These are phyloP conservation scores for Babjeviella inositovora DNA, from an alignment of 805 yeast genomes.

Conservation along the genomic window DNA sequence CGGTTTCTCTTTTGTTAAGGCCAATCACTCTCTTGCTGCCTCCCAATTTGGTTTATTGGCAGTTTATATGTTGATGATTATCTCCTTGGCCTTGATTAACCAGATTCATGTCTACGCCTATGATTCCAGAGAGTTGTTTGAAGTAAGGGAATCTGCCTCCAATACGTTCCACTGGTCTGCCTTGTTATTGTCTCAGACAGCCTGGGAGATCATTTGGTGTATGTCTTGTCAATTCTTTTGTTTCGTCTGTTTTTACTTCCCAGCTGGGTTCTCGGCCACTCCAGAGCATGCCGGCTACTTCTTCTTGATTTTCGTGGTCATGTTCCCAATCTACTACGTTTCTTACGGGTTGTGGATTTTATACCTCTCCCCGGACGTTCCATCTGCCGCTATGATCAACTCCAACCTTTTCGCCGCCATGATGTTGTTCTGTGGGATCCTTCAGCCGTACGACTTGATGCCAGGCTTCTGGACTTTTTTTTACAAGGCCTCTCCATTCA, in stretches of 20 bases:
- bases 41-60: conserved; percentile 30
- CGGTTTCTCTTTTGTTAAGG: conserved; percentile 30
- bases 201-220: conserved; percentile 32
- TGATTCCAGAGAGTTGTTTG: conserved; percentile 23
- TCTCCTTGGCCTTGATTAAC: conserved; percentile 17
- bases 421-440: conserved; percentile 19
- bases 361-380: conserved; percentile 23
- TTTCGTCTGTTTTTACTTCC: conserved; percentile 31
- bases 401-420: conserved; percentile 16
- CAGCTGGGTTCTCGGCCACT: conserved; percentile 17
- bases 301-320: conserved; percentile 13
- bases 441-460: conserved; percentile 23
- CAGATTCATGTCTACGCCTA: conserved; percentile 10
- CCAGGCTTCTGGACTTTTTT: conserved; percentile 34
- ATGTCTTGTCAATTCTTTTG: conserved; percentile 20
- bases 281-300: conserved; percentile 17
- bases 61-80: conserved; percentile 24
- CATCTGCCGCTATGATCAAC: conserved; percentile 21
- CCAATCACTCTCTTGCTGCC: conserved; percentile 17
- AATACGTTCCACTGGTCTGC: conserved; percentile 25
- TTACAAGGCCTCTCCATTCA: conserved; percentile 27
- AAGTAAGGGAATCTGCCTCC: conserved; percentile 24
- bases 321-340: conserved; percentile 31
- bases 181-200: conserved; percentile 19
- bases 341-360: conserved; percentile 21